phyloP scores from a whole-genome alignment of 306 rosid species.

The Dalbergia cochinchinensis region DNA sequence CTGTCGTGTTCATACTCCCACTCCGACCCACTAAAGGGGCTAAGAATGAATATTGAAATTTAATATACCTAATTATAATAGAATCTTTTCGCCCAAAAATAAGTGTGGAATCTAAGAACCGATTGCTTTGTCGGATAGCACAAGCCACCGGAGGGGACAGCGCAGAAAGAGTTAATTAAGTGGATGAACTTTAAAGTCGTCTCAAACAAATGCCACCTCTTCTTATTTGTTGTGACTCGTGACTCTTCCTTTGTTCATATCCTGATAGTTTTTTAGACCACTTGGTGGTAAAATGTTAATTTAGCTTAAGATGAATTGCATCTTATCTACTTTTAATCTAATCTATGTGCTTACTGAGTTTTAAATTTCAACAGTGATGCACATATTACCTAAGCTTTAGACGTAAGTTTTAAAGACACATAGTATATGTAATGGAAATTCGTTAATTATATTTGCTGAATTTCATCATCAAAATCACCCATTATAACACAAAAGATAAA shows the following conservation, averaged over 20 bases:
- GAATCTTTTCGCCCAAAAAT: background rate
- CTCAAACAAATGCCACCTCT: background rate
- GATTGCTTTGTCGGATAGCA: conserved; percentile 21
- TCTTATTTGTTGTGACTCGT: background rate
- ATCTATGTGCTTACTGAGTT: background rate
- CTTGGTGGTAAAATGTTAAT: background rate
- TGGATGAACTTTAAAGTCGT: background rate
- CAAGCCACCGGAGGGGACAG: background rate
- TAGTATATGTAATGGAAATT: no score
- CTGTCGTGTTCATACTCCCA: background rate
- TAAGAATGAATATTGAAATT: conserved; percentile 9
- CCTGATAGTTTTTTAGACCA: background rate
- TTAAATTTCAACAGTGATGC: no score
- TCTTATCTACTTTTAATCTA: background rate
- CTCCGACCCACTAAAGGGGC: background rate
- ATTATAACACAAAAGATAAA: no score
- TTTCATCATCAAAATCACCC: no score
- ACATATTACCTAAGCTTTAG: no score
- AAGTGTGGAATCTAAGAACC: background rate
- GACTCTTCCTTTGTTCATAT: background rate
- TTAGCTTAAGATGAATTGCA: background rate
- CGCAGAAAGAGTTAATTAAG: background rate
- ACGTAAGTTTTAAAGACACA: no score
- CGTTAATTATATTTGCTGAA: no score
- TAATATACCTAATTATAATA: background rate